Percentiles rank a stretch among this genome's conserved stretches.
These are phyloP conservation scores for Suaeda aralocaspica DNA, from an alignment of 148 eudicot genomes.

Conservation along the genomic window DNA sequence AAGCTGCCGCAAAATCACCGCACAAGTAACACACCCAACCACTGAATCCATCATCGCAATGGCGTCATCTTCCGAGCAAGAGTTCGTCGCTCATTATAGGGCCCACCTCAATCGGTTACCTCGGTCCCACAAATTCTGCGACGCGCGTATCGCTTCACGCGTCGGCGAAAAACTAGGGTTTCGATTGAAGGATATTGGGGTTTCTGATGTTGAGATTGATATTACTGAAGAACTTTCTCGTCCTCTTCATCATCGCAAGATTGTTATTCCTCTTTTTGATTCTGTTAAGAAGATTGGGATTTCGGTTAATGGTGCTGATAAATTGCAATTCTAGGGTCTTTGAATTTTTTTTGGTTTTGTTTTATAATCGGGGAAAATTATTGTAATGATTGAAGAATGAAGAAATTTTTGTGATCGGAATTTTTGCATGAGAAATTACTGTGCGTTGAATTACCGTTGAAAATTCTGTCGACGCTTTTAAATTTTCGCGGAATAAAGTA, in stretches of 20 bases:
- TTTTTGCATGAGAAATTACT: no score
- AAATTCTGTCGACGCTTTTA: no score
- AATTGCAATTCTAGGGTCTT: constrained; percentile 33
- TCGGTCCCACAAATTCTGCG: constrained; percentile 42
- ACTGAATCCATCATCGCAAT: constrained; percentile 62
- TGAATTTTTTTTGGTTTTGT: no score
- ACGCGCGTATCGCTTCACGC: constrained; percentile 44
- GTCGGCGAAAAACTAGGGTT: constrained; percentile 71
- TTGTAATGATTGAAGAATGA: no score
- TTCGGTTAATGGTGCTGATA: constrained; percentile 41
- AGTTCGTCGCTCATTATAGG: constrained; percentile 45
- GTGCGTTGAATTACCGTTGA: no score
- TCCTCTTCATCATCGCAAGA: constrained; percentile 42
- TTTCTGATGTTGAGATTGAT: constrained; percentile 42
- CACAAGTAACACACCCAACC: constrained; percentile 50
- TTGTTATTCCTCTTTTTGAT: constrained; percentile 51
- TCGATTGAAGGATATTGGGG: constrained; percentile 48
- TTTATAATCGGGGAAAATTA: no score
- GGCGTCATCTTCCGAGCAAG: constrained; percentile 73
- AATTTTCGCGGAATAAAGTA: no score
- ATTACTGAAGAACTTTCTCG: constrained; percentile 40
- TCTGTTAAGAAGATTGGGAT: constrained; percentile 47
- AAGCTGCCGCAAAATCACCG: constrained; percentile 63
- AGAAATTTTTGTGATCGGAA: no score
- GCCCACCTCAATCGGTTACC: constrained; percentile 51